Evolutionary conservation across 805 yeast genomes (phyloP).

Genomic region (Lachancea waltii): DNA sequence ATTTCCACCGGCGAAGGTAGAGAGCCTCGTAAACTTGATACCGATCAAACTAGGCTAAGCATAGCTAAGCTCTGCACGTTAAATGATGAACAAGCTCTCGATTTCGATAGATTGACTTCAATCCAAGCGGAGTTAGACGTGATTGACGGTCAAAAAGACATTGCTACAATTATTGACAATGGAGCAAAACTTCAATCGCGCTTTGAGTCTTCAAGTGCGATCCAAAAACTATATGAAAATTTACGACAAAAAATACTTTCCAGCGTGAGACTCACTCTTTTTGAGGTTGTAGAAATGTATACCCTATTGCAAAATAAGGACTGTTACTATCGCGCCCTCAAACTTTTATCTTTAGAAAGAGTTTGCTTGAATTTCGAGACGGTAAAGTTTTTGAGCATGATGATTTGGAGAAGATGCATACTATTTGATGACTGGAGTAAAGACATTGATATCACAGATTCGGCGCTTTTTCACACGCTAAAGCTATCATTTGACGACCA

Average conservation of each 20-base stretch:
- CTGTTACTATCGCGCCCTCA: constrained; percentile 42
- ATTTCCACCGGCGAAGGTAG: constrained; percentile 40
- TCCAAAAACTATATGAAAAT: constrained; percentile 17
- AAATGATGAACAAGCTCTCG: constrained; percentile 30
- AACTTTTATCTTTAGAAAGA: constrained; percentile 39
- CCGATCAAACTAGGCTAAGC: constrained; percentile 51
- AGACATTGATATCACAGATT: constrained; percentile 39
- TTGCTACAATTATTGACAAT: constrained; percentile 5
- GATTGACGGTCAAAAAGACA: constrained; percentile 41
- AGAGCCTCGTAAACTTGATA: constrained; percentile 30
- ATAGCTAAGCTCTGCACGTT: constrained; percentile 64
- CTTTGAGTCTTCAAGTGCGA: constrained; percentile 18
- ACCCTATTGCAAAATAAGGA: constrained; percentile 39
- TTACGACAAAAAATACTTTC: constrained; percentile 24
- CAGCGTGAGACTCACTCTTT: constrained; percentile 35
- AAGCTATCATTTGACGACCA: constrained; percentile 29
- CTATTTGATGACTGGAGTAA: constrained; percentile 41
- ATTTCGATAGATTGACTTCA: constrained; percentile 28
- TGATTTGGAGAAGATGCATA: constrained; percentile 57
- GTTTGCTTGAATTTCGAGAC: constrained; percentile 27
- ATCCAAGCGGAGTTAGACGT: constrained; percentile 46
- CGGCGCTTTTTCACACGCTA: constrained; percentile 43
- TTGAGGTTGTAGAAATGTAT: constrained; percentile 47
- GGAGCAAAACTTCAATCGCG: constrained; percentile 21
- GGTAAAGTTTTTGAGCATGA: constrained; percentile 28